These are phyloP conservation scores for Salix koriyanagi DNA, from an alignment of 345 rosid species.

Conservation along the genomic window DNA sequence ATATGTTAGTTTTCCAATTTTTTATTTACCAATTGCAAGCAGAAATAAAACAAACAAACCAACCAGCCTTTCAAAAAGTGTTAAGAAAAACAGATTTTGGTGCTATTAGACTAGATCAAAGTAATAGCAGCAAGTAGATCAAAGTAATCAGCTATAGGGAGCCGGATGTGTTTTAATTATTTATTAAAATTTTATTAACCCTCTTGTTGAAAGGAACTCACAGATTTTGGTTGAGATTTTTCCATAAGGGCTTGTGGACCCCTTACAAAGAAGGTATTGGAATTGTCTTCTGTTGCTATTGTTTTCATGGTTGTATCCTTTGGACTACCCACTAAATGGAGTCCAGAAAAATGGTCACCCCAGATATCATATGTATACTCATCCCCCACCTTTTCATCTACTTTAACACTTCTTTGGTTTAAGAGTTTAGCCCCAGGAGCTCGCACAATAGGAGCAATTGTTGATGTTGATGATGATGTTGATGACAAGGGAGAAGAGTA, in stretches of 20 bases:
- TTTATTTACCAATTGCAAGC: neutral
- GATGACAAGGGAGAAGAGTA: conserved; percentile 36
- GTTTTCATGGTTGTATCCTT: conserved; percentile 39
- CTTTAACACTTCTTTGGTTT: conserved; percentile 21
- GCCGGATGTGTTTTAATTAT: neutral
- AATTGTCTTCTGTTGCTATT: conserved; percentile 34
- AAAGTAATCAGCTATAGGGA: neutral
- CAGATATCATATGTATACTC: conserved; percentile 68
- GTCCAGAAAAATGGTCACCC: conserved; percentile 76
- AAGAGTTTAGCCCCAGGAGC: conserved; percentile 63
- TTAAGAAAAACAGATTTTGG: neutral
- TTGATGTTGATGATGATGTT: conserved; percentile 39
- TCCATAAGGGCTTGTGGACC: conserved; percentile 68
- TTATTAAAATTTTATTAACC: conserved; percentile 38
- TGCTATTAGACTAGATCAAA: too few species aligned
- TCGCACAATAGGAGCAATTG: conserved; percentile 57
- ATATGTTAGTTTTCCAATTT: neutral
- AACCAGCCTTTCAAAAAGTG: neutral
- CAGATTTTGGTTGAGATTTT: conserved; percentile 45
- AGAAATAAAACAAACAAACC: too few species aligned
- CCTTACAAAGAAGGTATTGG: conserved; percentile 73
- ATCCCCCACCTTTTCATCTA: conserved; percentile 34
- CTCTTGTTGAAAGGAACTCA: conserved; percentile 45
- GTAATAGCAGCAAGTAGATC: too few species aligned
- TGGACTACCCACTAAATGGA: conserved; percentile 36